A percentile compares a stretch with the other conserved stretches of the same genome.
Conservation (phyloP, 2,329 filamentous ascomycete genomes). For the Hymenoscyphus scutula region DNA sequence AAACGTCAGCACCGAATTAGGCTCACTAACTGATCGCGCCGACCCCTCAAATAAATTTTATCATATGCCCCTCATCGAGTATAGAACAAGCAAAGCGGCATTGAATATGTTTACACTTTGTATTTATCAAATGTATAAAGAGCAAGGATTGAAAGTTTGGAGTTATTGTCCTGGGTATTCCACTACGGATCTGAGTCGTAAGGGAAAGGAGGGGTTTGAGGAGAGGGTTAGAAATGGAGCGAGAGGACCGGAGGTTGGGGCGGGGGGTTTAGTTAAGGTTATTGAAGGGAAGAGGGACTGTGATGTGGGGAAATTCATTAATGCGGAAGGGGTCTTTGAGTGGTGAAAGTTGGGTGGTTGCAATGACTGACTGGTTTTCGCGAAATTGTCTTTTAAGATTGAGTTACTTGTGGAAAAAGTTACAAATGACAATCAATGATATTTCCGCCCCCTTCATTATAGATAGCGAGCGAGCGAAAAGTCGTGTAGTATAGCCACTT, state of each 20-base stretch:
- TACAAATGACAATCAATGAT: too few species aligned
- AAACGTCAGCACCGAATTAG: slow-evolving; percentile 19
- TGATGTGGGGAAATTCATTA: slow-evolving; percentile 34
- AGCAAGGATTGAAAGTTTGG: slow-evolving; percentile 29
- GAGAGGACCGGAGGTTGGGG: slow-evolving; percentile 29
- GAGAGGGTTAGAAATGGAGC: slow-evolving; percentile 19
- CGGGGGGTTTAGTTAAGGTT: slow-evolving; percentile 28
- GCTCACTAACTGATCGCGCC: slow-evolving; percentile 19
- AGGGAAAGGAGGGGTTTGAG: slow-evolving; percentile 18
- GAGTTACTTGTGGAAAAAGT: too few species aligned
- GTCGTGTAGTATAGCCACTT: too few species aligned
- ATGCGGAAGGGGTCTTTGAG: slow-evolving; percentile 32
- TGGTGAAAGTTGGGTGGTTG: slow-evolving; percentile 21
- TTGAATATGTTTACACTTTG: slow-evolving; percentile 28
- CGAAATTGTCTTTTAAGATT: too few species aligned
- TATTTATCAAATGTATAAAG: slow-evolving; percentile 11
- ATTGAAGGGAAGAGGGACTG: slow-evolving; percentile 34
- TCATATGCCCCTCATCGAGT: neutral
- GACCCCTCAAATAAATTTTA: slow-evolving; percentile 15
- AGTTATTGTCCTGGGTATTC: slow-evolving; percentile 38
- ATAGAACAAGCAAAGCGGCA: slow-evolving; percentile 27
- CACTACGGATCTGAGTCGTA: slow-evolving; percentile 35
- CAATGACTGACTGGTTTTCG: too few species aligned
- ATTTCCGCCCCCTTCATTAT: too few species aligned
- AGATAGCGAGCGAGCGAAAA: too few species aligned